These are phyloP conservation scores for Paramecium sexaurelia DNA, from an alignment of 73 alveolate species.

Conservation along the genomic window DNA sequence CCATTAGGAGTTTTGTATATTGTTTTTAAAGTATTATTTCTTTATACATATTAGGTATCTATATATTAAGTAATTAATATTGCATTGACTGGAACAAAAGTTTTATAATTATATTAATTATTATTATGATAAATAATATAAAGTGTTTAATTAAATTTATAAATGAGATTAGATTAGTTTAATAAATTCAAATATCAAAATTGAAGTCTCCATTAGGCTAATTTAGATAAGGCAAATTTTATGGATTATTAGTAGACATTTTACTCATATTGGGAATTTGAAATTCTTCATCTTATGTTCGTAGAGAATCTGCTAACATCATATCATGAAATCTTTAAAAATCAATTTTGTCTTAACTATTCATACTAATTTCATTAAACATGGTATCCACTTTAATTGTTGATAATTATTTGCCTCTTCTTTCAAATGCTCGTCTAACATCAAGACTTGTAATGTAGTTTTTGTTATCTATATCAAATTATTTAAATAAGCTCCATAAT, in stretches of 20 bases:
- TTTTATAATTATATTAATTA: neutral
- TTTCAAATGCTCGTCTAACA: slow-evolving; percentile 39
- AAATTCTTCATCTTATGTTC: neutral
- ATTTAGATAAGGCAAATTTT: neutral
- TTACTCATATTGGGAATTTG: neutral
- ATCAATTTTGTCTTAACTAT: neutral
- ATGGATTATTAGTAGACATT: neutral
- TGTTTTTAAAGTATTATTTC: neutral
- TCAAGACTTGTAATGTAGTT: slow-evolving; percentile 35
- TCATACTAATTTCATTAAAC: slow-evolving; percentile 27
- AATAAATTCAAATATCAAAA: neutral
- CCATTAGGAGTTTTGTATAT: slow-evolving; percentile 4
- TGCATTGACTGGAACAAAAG: neutral
- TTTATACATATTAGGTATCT: neutral
- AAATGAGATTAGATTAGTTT: neutral
- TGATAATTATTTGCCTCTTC: slow-evolving; percentile 47
- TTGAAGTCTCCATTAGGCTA: slow-evolving; percentile 12
- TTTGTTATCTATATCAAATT: slow-evolving; percentile 56
- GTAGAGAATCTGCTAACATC: neutral
- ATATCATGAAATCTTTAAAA: slow-evolving; percentile 1
- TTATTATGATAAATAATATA: neutral
- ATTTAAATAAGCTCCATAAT: slow-evolving; percentile 55
- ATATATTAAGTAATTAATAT: neutral
- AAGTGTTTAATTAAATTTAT: neutral
- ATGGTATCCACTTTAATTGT: slow-evolving; percentile 8